These are phyloP conservation scores for Phytophthora ramorum DNA, from an alignment of 352 stramenopile genomes.

Conservation along the genomic window DNA sequence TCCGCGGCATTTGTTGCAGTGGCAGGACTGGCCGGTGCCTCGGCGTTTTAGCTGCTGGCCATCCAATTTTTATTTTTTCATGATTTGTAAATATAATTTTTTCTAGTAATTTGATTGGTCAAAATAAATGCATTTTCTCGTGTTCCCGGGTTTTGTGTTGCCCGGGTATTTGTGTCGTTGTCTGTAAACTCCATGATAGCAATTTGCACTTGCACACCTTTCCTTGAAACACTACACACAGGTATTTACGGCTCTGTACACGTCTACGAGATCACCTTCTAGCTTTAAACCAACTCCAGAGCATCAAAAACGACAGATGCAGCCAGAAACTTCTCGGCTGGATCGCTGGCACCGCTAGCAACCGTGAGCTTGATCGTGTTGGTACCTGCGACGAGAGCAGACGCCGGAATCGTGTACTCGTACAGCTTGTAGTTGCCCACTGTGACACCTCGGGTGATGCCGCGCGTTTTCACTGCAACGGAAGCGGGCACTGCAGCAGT, in stretches of 20 bases:
- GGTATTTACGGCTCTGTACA: no score
- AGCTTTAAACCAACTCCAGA: conserved; percentile 42
- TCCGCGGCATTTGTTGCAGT: no score
- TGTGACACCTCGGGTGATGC: conserved; percentile 53
- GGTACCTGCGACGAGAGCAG: conserved; percentile 33
- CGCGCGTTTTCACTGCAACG: conserved; percentile 52
- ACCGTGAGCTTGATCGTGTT: conserved; percentile 50
- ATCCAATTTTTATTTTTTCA: no score
- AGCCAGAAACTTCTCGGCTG: conserved; percentile 48
- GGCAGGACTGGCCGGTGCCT: no score
- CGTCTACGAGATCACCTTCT: neutral
- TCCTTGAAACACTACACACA: neutral
- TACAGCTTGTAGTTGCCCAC: conserved; percentile 63
- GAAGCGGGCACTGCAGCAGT: conserved; percentile 37
- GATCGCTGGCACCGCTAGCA: conserved; percentile 49
- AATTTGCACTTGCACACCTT: neutral
- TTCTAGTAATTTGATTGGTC: no score
- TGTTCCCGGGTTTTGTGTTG: no score
- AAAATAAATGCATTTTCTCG: no score
- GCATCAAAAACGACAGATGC: conserved; percentile 60
- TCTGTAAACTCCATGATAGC: no score
- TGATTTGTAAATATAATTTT: no score
- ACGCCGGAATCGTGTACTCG: conserved; percentile 51
- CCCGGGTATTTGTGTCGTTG: no score
- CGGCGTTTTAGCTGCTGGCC: no score